These are phyloP conservation scores for Hanseniaspora guilliermondii DNA, from an alignment of 805 yeast species.

Conservation along the genomic window DNA sequence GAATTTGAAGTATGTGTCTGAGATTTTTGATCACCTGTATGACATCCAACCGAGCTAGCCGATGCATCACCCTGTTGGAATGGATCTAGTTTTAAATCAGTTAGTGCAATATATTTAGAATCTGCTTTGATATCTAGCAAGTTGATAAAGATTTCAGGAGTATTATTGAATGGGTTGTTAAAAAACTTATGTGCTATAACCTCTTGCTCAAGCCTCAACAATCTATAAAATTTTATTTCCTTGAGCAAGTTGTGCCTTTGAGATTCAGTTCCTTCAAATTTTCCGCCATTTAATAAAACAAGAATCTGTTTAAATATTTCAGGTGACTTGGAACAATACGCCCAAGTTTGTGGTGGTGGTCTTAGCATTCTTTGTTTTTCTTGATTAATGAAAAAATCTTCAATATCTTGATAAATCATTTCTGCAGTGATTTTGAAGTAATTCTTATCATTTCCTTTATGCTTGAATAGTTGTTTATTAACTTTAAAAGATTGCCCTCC, in stretches of 20 bases:
- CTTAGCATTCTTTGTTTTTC: constrained; percentile 36
- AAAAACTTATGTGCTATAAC: constrained; percentile 41
- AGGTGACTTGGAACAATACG: constrained; percentile 41
- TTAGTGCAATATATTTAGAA: neutral
- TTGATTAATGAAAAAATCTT: constrained; percentile 25
- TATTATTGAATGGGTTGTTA: constrained; percentile 38
- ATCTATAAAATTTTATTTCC: constrained; percentile 70
- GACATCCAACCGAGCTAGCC: neutral
- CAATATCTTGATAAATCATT: constrained; percentile 40
- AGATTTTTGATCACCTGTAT: neutral
- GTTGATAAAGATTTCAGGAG: constrained; percentile 47
- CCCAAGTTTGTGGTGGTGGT: constrained; percentile 66
- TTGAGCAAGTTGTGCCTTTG: constrained; percentile 46
- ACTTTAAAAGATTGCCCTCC: constrained; percentile 52
- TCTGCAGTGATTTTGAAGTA: constrained; percentile 55
- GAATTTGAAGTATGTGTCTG: neutral
- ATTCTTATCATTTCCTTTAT: constrained; percentile 65
- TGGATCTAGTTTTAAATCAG: neutral
- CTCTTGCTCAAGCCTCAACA: constrained; percentile 60
- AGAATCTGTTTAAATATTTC: constrained; percentile 44
- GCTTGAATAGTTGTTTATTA: constrained; percentile 40
- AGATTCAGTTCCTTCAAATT: constrained; percentile 35
- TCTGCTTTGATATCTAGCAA: constrained; percentile 34
- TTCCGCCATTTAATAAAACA: constrained; percentile 43
- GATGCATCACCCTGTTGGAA: neutral